A percentile compares a stretch with the other conserved stretches of the same genome.
phyloP scores from a whole-genome alignment of 768 basidiomycete species.

The Gymnopilus junonius region DNA sequence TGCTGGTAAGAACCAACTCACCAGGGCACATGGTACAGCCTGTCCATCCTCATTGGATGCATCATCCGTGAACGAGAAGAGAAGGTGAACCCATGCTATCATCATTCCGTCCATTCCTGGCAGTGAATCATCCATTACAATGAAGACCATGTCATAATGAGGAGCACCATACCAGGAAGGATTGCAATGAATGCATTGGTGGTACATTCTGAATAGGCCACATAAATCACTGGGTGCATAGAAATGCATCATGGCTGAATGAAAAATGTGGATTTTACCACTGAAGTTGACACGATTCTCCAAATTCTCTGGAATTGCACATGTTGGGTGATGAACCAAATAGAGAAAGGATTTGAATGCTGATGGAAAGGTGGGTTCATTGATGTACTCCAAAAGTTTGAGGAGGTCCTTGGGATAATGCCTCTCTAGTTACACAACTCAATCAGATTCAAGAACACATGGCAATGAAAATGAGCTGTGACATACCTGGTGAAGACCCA shows the following conservation, averaged over 20 bases:
- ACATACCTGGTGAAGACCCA: not conserved
- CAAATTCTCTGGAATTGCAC: slow-evolving; percentile 6
- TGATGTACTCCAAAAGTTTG: not conserved
- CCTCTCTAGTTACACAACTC: too few species aligned
- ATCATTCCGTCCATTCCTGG: slow-evolving; percentile 31
- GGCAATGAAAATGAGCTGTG: not conserved
- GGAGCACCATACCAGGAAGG: slow-evolving; percentile 24
- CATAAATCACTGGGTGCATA: slow-evolving; percentile 35
- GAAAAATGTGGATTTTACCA: slow-evolving; percentile 27
- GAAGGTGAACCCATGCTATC: slow-evolving; percentile 28
- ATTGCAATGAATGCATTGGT: slow-evolving; percentile 29
- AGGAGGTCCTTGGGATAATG: not conserved
- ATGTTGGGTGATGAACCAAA: slow-evolving; percentile 11
- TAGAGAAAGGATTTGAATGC: slow-evolving; percentile 20
- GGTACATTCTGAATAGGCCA: slow-evolving; percentile 31
- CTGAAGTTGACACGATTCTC: slow-evolving; percentile 11
- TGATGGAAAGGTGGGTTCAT: slow-evolving; percentile 7
- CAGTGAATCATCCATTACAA: slow-evolving; percentile 21
- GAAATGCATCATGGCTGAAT: slow-evolving; percentile 30
- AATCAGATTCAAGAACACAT: not conserved
- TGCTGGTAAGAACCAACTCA: slow-evolving; percentile 28
- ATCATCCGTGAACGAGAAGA: slow-evolving; percentile 33
- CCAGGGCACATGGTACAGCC: slow-evolving; percentile 28
- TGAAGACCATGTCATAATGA: slow-evolving; percentile 32
- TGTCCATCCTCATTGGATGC: not conserved